Evolutionary conservation across 345 rosid genomes (phyloP), one percentile per base, ranked within the genome.

Genomic region (Triadica sebifera): DNA sequence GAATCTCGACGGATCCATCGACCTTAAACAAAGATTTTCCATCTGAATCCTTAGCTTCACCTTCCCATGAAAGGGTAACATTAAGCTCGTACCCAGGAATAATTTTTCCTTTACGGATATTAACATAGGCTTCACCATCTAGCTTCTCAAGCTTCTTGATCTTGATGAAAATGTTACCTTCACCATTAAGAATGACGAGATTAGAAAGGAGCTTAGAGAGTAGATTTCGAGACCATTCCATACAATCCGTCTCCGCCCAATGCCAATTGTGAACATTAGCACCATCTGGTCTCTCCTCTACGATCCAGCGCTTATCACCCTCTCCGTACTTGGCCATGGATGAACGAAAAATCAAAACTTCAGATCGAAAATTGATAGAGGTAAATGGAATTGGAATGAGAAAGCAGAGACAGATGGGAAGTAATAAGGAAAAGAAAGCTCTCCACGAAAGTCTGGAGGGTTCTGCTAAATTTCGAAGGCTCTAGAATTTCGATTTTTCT

Each of bases 181-280:
- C 91, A 80, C 96, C 98, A 66, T 84, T 71, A 76, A 95, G 88
- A 66, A 95, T 63, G 38, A 81, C 75, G 37, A 85, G 74, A 73
- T 81, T 65, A 37, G 96, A 75, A 34, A 95, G 84, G 11, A 81
- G 87, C n/a, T 79, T 72, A 81, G 78, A 77, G 84, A 95, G 80
- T 72, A 90, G 82, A 67, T 67, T 87, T 4, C 93, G 85, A 12
- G 99, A 89, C 96, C 96, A 93, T 17, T 89, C 96, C 11, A 95
- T 83, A 72, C 98, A 95, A 60, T 95, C 85, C 49, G 98, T 95
- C 78, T 95, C 98, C 1, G 98, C 82, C 99, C 98, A 95, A 90
- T 95, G 99, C 99, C 99, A 93, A 86, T 93, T 93, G 77, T 95
- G 97, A 60, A 93, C 98, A 75, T 95, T 95, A 79, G 98, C 84